These are phyloP conservation scores for Micractinium conductrix DNA, from an alignment of 139 green algal genomes.

Conservation along the genomic window DNA sequence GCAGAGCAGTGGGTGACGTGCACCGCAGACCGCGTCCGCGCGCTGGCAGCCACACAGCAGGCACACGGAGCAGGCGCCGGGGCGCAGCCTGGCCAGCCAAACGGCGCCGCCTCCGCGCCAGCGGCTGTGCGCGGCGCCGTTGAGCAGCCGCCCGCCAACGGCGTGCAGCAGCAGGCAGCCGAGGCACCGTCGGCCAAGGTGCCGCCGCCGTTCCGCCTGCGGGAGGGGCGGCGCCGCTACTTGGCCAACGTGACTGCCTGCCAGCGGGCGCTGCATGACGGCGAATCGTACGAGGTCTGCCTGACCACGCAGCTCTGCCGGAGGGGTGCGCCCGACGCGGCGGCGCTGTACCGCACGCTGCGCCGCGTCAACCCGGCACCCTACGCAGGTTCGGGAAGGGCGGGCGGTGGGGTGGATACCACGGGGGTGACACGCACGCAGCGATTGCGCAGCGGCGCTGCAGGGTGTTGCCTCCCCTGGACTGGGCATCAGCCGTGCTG, in stretches of 20 bases:
- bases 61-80: background rate
- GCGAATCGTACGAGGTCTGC: slow-evolving; percentile 98
- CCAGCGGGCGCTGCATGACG: slow-evolving; percentile 71
- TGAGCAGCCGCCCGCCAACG: background rate
- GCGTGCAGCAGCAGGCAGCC: slow-evolving; percentile 15
- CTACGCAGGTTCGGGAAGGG: slow-evolving; percentile 68
- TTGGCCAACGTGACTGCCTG: slow-evolving; percentile 77
- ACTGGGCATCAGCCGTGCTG: no score
- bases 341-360: slow-evolving; percentile 81
- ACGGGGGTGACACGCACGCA: no score
- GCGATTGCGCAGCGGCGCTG: no score
- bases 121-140: background rate
- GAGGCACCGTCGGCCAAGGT: background rate
- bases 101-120: background rate
- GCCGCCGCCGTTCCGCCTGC: slow-evolving; percentile 58
- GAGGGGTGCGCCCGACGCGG: slow-evolving; percentile 35
- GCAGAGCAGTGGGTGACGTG: background rate
- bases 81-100: background rate
- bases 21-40: background rate
- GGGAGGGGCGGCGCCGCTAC: slow-evolving; percentile 68
- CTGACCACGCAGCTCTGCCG: slow-evolving; percentile 82
- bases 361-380: slow-evolving; percentile 92
- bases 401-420: no score
- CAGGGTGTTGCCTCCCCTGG: no score
- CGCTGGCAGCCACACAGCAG: slow-evolving; percentile 1